Conservation (phyloP, 768 basidiomycete genomes). For the Termitomyces sp. region DNA sequence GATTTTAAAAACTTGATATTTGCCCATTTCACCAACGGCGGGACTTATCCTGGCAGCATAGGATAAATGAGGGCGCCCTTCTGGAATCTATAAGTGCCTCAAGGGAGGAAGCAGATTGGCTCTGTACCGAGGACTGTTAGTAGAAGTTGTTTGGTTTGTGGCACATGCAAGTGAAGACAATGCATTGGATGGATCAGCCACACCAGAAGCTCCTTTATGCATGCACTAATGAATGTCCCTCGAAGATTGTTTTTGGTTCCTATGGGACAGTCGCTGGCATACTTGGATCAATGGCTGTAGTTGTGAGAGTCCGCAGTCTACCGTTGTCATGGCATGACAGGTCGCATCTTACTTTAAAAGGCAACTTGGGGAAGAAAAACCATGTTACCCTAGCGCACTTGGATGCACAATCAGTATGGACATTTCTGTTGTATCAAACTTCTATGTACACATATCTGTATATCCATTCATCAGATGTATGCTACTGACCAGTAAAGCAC, state of each 20-base stretch:
- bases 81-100: too few relatives aligned
- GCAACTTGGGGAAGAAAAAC: slow-evolving; percentile 59
- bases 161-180: too few relatives aligned
- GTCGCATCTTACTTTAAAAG: slow-evolving; percentile 58
- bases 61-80: too few relatives aligned
- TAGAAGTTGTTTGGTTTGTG: too few relatives aligned
- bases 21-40: too few relatives aligned
- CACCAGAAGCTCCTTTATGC: background rate
- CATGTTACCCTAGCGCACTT: background rate
- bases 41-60: too few relatives aligned
- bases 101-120: too few relatives aligned
- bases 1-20: too few relatives aligned
- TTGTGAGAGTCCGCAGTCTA: slow-evolving; percentile 53
- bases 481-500: background rate
- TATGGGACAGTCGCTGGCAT: slow-evolving; percentile 68
- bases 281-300: slow-evolving; percentile 56
- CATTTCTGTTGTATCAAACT: background rate
- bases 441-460: background rate
- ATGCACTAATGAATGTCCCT: background rate
- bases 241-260: slow-evolving; percentile 62
- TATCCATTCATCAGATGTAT: background rate
- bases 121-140: too few relatives aligned
- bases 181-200: too few relatives aligned
- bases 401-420: too few relatives aligned
- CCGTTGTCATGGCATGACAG: slow-evolving; percentile 34